Conservation (phyloP, 2,329 filamentous ascomycete species). For the Apiospora arundinis region DNA sequence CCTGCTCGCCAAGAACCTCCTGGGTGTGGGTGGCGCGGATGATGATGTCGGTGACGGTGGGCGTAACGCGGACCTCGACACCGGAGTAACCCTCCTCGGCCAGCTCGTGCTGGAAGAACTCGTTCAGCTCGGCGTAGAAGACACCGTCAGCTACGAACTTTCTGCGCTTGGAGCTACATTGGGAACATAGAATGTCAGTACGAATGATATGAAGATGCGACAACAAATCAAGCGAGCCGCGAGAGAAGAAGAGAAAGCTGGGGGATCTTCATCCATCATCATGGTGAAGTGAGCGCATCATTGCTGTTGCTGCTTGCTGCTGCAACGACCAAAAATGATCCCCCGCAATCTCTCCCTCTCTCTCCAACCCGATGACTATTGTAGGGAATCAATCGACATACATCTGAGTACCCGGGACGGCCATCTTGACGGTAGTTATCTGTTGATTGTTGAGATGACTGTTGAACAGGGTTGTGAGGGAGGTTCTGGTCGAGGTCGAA, state of each 20-base stretch:
- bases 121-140: conserved; percentile 99
- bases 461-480: conserved; percentile 41
- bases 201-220: background rate
- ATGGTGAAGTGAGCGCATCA: conserved; percentile 6
- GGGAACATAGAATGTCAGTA: conserved; percentile 29
- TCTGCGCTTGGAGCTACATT: conserved; percentile 82
- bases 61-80: conserved; percentile 99
- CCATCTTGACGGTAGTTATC: conserved; percentile 58
- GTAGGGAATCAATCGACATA: conserved; percentile 47
- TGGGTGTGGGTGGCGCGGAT: conserved; percentile 99
- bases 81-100: conserved; percentile 99
- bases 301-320: background rate
- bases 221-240: background rate
- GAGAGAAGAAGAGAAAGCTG: background rate
- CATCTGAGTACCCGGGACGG: conserved; percentile 67
- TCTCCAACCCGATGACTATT: background rate
- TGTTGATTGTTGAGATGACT: conserved; percentile 33
- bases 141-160: conserved; percentile 98
- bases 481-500: conserved; percentile 37
- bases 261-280: background rate
- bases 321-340: background rate
- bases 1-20: conserved; percentile 99
- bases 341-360: background rate
- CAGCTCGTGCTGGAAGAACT: conserved; percentile 99
- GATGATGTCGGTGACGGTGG: conserved; percentile 99